Evolutionary conservation across 1,284 basidiomycete genomes (phyloP), one percentile per base, ranked within the genome.

Genomic region (Austroboletus novae-zelandiae): DNA sequence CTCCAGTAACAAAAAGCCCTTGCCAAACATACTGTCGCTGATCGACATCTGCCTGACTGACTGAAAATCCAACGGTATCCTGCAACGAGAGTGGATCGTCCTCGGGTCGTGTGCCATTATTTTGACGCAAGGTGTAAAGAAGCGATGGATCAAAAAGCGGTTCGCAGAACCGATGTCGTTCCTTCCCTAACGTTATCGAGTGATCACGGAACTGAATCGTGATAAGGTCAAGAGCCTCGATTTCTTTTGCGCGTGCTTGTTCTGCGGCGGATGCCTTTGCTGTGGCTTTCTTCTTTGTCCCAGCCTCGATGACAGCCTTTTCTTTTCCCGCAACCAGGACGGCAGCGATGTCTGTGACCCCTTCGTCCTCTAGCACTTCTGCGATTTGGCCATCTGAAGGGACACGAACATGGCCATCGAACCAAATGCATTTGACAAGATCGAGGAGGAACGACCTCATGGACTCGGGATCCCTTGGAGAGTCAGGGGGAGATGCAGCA

Each of bases 101-200:
- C 20, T 62, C 59, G 3, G 52, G 41, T 32, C 46, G 51, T 30
- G 54, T 52, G 14, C 51, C 55, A 14, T 37, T 29, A 23, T 29
- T 46, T 43, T 52, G 61, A 40, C 61, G 60, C 11, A 73, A 47
- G n/a, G 61, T 57, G 2, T 67, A 65, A 51, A 87, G 68, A 36
- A 88, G 58, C 3, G 64, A 69, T 3, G 90, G 87, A 53, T 94
- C 85, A 57, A 94, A 91, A 31, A 98, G 74, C 9, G 94, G 92
- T 64, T 97, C 94, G 64, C 90, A 92, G 66, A 95, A 86, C 37
- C 91, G 79, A 74, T 97, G 93, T 43, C 94, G 78, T 60, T 94
- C 90, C 60, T 90, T 86, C 6, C 94, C 94, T 30, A 98, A 62
- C 2, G 84, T 87, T 54, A 98, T 69, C 43, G 84, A 80, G 61